Evolutionary conservation across 768 basidiomycete species (phyloP), one percentile per base, ranked within the genome.

Genomic region (Phanerodontia chrysosporium): DNA sequence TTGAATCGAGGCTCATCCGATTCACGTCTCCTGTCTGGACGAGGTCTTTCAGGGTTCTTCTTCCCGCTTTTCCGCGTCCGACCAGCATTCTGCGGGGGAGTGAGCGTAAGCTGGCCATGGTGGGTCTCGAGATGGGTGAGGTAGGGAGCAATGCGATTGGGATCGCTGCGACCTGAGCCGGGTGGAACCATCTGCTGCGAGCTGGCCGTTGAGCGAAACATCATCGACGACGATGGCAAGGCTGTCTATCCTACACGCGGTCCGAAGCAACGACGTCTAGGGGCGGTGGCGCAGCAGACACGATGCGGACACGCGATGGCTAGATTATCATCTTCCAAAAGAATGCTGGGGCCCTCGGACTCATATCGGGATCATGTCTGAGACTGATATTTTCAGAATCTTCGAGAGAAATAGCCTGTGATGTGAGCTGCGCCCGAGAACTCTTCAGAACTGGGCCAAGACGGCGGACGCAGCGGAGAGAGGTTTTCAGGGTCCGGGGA

Each of bases 61-160:
- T 61, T 67, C 63, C 62, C 64, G 68, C 66, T 74, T 67, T 80
- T 78, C 52, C 80, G 78, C 14, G 76, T 69, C 51, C 76, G 73
- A 48, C 81, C 80, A 49, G 73, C 73, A 70, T 75, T 83, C 67
- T 87, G 83, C 52, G 80, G 74, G 6, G 79, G 76, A 60, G 76
- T 72, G 62, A 79, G 74, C 32, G 81, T 74, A 64, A 78, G 70
- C 65, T 81, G 79, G 64, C 78, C 81, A 69, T 78, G 80, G 70
- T 81, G 82, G 52, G 76, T 77, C 65, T 80, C 75, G 69, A 73
- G 75, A 69, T 81, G 83, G 57, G 83, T 76, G 60, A 83, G 80
- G 76, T 83, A 86, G 59, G 84, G 85, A 48, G 80, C 76, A 51
- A 67, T 66, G 48, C 65, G 67, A 58, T 64, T 59, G 45, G 67